Evolutionary conservation across 441 rosid genomes (phyloP), one percentile per base, ranked within the genome.

Genomic region (Bruguiera hainesii): DNA sequence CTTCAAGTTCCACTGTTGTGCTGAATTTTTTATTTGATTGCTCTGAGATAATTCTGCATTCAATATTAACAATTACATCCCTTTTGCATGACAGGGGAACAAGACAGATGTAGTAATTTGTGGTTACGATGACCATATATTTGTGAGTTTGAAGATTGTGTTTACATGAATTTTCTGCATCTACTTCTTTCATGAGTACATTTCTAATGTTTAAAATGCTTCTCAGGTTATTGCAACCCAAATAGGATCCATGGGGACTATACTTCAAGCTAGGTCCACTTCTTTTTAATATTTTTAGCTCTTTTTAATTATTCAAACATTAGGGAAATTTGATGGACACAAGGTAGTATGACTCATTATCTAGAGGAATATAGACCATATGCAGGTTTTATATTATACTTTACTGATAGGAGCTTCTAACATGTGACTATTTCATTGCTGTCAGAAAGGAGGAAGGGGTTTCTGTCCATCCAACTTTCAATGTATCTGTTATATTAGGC

Each of bases 221-320:
- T 69, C 33, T 73, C 83, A 91, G 98, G 90, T 91, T 60, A 81
- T 88, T 76, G 97, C 85, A 28, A 85, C 95, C 68, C 98, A 93
- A 74, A 82, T 91, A 68, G 98, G 90, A 79, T 75, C 89, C 31
- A 82, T 93, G 95, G 98, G 97, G 35, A 89, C 98, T 10, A 75
- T 89, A 64, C 75, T 94, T 59, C 96, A 84, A 49, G 96, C 98
- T 64, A 91, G 93, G 98, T 94, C 67, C 73, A 74, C 58, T 20
- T 31, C 5, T 53, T 30, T 59, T 19, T 39, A 0, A 42, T 61
- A 8, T 74, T 53, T 68, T 31, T 33, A 61, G 48, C 3, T 52
- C 39, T 37, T 48, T 42, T 5, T 49, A 46, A 9, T 55, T 55
- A 60, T 49, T 18, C 16, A 13, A 42, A 16, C 48, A 11, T 11